These are phyloP conservation scores for Flueggea neowawraea DNA, from an alignment of 441 rosid species.

Conservation along the genomic window DNA sequence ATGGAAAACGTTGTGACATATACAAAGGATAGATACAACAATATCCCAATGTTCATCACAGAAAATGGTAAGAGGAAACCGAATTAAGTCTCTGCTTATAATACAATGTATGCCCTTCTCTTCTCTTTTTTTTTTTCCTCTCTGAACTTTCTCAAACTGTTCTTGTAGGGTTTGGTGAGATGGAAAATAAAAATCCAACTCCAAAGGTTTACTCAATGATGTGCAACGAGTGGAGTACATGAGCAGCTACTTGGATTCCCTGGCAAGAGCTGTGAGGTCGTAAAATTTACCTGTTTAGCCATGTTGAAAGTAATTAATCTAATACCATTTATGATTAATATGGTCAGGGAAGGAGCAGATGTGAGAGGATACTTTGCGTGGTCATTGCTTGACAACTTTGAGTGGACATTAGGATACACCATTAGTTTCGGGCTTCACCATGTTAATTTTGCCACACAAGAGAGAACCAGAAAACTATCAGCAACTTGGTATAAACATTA, in stretches of 20 bases:
- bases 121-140: neutral
- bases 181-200: constrained; percentile 18
- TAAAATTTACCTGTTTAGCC: neutral
- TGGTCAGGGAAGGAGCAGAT: constrained; percentile 28
- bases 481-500: constrained; percentile 26
- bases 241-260: constrained; percentile 40
- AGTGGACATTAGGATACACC: constrained; percentile 33
- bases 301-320: too few species aligned
- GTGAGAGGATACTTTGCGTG: constrained; percentile 36
- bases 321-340: too few species aligned
- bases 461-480: constrained; percentile 32
- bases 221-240: constrained; percentile 47
- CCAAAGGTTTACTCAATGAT: constrained; percentile 37
- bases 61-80: constrained; percentile 20
- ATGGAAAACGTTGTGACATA: constrained; percentile 21
- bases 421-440: constrained; percentile 27
- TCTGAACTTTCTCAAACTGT: neutral
- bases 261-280: constrained; percentile 57
- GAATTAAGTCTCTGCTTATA: neutral
- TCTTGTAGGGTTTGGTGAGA: constrained; percentile 41
- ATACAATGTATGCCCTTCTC: neutral
- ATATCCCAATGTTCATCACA: constrained; percentile 23
- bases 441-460: constrained; percentile 27
- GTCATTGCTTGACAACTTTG: constrained; percentile 41
- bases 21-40: constrained; percentile 19